Conservation (phyloP, 164 flowering plant genomes). For the Aristolochia californica region DNA sequence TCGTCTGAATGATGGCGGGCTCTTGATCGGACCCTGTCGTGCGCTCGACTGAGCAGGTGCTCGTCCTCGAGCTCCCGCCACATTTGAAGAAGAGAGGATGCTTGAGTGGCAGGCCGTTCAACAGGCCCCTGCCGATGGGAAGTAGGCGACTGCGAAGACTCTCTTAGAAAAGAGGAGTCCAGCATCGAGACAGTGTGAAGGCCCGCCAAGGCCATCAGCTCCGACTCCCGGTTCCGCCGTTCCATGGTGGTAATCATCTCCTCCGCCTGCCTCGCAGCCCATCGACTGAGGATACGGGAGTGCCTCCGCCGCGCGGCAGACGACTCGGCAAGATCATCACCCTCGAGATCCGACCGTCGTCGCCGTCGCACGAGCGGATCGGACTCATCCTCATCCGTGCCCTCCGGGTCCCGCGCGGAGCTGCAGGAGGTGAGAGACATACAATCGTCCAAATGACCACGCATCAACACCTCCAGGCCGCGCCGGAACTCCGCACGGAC, state of each 20-base stretch:
- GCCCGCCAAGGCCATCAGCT: conserved; percentile 94
- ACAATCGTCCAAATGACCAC: conserved; percentile 77
- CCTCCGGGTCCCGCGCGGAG: conserved; percentile 47
- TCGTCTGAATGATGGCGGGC: background rate
- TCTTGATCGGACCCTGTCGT: conserved; percentile 65
- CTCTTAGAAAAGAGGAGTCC: conserved; percentile 69
- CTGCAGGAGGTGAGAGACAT: conserved; percentile 76
- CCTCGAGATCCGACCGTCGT: conserved; percentile 84
- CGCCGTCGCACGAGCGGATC: conserved; percentile 77
- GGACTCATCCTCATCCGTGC: conserved; percentile 59
- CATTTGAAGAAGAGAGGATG: conserved; percentile 86
- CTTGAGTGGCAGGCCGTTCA: conserved; percentile 71
- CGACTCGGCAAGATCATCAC: conserved; percentile 88
- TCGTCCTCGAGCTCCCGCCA: conserved; percentile 99
- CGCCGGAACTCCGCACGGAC: conserved; percentile 53
- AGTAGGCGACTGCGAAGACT: conserved; percentile 64
- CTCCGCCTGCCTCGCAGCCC: conserved; percentile 97
- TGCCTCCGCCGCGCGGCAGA: conserved; percentile 88
- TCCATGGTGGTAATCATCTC: conserved; percentile 97
- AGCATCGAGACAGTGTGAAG: conserved; percentile 65
- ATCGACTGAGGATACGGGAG: conserved; percentile 74
- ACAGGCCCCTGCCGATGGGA: conserved; percentile 62
- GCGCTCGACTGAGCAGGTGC: conserved; percentile 57
- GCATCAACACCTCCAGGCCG: conserved; percentile 79
- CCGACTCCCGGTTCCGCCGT: conserved; percentile 85